Base-by-base conservation (phyloP, 257 asterid species). In the Coffea canephora region DNA sequence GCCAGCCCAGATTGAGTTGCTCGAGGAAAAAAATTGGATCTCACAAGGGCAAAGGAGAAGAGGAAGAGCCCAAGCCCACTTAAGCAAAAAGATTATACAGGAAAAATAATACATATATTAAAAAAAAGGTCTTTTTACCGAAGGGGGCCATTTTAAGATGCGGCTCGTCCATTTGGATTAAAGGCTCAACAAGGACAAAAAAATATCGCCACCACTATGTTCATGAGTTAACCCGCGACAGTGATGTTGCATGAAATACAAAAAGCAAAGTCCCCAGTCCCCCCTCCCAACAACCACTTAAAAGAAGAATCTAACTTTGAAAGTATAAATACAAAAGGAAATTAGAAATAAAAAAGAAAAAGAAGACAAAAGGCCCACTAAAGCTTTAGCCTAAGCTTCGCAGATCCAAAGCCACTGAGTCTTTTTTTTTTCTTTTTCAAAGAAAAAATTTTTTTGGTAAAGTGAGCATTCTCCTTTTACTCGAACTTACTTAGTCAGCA, bases 161-260 rank as follows among this genome's bases (percentile, higher is more conserved):
- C 62, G 23, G 49, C 23, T 36, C 9, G 45, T 16, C 72, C 18
- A 16, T 69, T 21, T 18, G 5, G 52, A 45, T 69, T 14, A 18
- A 69, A 18, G 52, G 52, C 73, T 39, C 68, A 21, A 62, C 34
- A 39, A 25, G 69, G 69, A 16, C 70, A 27, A 18, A 13, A 67
- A 50, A 14, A 3, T 1, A 34, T 13, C 10, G 77, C 52, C 77
- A 54, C 36, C 4, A 31, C 31, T 39, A 39, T 39, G 43, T 4
- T 39, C 43, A 39, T 39, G 43, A 39, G 43, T 39, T 57, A 79
- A 67, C 68, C 78, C 78, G 68, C 78, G 74, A 79, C 49, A 79
- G 72, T 49, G 74, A 72, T 34, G 78, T 31, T 2, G 43, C 68
- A 39, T 52, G 55, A 61, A 61, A 45, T 45, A 49, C 52, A 65